phyloP scores from a whole-genome alignment of 345 rosid species.

The Salix dunnii region DNA sequence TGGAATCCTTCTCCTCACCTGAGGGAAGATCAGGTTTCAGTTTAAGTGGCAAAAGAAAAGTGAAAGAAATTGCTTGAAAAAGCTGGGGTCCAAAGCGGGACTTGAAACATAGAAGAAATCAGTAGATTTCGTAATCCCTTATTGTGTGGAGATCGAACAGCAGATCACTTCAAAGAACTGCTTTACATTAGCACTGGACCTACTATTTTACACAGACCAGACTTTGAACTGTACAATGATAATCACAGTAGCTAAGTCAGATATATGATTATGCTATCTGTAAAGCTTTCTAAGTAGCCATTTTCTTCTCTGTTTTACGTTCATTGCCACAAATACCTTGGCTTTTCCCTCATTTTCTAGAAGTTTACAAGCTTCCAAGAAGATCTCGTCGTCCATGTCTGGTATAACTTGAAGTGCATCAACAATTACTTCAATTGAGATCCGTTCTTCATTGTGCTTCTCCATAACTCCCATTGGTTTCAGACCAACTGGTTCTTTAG shows the following conservation, averaged over 20 bases:
- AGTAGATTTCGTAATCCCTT: no score
- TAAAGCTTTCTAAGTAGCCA: constrained; percentile 29
- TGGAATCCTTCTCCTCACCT: no score
- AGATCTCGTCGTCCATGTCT: constrained; percentile 44
- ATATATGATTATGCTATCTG: background rate
- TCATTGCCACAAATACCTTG: constrained; percentile 39
- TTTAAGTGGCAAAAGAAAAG: no score
- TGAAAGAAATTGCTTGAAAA: no score
- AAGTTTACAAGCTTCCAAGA: constrained; percentile 46
- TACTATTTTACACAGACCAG: no score
- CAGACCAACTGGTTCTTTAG: constrained; percentile 8
- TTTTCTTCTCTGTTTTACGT: constrained; percentile 32
- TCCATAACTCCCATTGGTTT: constrained; percentile 3
- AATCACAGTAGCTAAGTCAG: background rate
- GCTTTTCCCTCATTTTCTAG: constrained; percentile 44
- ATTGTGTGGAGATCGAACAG: no score
- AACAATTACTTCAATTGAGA: constrained; percentile 41
- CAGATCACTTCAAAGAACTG: no score
- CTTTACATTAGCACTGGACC: no score
- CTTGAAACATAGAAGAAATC: no score
- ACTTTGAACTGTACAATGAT: background rate
- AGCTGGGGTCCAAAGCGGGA: no score
- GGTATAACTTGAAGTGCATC: constrained; percentile 48
- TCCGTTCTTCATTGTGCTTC: constrained; percentile 2
- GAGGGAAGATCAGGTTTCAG: no score